Base-by-base conservation (phyloP, 495 filamentous ascomycete genomes). In the Parathielavia appendiculata region DNA sequence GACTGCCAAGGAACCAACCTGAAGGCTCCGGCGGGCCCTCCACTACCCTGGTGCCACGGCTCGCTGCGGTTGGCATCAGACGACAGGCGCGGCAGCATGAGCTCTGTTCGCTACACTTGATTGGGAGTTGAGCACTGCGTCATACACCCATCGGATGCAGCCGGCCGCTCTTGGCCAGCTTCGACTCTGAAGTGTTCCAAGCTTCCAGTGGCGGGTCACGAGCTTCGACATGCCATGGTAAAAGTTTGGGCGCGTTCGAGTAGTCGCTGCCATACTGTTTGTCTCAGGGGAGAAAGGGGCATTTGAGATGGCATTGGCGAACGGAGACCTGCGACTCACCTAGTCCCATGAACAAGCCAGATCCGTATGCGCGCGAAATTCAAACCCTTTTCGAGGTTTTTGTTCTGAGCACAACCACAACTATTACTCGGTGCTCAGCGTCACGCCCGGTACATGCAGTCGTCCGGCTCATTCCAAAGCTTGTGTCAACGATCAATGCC, bases 131-230 rank as follows among this genome's bases (percentile, higher is more conserved):
- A 23, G 9, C 6, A 44, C 40, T 55, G 52, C 52, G 52, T 55
- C 52, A 55, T 55, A 55, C 41, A 10, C n/a, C 23, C 20, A 5
- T 54, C n/a, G 39, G 26, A 44, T 54, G 39, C 40, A 23, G 41
- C 41, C 52, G 23, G 40, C 52, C 12, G 36, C 16, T 54, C 49
- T 17, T 32, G 35, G 19, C 39, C 7, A 46, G 36, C 2, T 35
- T 30, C 26, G 26, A 30, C 26, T 30, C 6, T 30, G 26, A 6
- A 30, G 6, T 30, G 26, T 30, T 54, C 51, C 40, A 55, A 55
- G 52, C 52, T 41, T 45, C 52, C 23, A 14, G 39, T 43, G 39
- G 51, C 51, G 39, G 39, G 17, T 14, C 11, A 30, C 26, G 26
- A 30, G 17, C 19, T 22, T 49, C 23, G 23, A 14, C 46, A n/a